Percentiles rank a stretch among this genome's conserved stretches.
Conservation (phyloP, 164 flowering plant species). For the Tetrastigma voinierianum region DNA sequence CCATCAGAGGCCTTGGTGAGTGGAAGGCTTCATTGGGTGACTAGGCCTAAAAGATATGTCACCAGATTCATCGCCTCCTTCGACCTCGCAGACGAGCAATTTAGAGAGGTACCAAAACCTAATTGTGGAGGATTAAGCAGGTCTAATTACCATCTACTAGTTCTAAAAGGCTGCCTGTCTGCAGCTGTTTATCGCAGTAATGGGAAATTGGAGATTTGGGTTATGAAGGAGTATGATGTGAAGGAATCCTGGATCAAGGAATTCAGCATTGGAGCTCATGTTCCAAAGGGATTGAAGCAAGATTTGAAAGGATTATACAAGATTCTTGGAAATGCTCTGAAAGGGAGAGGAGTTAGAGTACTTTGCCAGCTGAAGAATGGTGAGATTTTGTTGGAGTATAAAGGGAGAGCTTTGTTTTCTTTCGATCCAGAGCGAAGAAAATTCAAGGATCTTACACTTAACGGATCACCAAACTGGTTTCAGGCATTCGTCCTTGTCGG, state of each 20-base stretch:
- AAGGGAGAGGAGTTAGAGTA: constrained; percentile 18
- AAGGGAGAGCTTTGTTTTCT: constrained; percentile 24
- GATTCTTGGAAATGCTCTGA: constrained; percentile 15
- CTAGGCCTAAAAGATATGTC: not conserved
- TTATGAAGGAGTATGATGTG: constrained; percentile 13
- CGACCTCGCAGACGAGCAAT: constrained; percentile 12
- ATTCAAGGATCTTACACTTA: constrained; percentile 20
- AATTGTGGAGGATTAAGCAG: not conserved
- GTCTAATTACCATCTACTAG: not conserved
- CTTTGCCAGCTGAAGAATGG: constrained; percentile 31
- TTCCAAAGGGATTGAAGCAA: constrained; percentile 24
- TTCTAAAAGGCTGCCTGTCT: constrained; percentile 8
- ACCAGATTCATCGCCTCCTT: constrained; percentile 7
- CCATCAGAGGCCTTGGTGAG: constrained; percentile 10
- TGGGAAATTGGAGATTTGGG: constrained; percentile 8
- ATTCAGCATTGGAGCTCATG: constrained; percentile 9
- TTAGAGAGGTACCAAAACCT: constrained; percentile 14
- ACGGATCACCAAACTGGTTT: constrained; percentile 25
- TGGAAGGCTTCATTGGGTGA: constrained; percentile 22
- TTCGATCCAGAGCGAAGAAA: constrained; percentile 21
- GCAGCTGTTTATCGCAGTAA: not conserved
- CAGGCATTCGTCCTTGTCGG: constrained; percentile 25
- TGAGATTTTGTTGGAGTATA: constrained; percentile 40
- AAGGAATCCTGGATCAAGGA: constrained; percentile 17
- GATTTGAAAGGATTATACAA: constrained; percentile 8